Percentiles rank a stretch among this genome's conserved stretches.
These are phyloP conservation scores for Ophiognomonia clavigignenti-juglandacearum DNA, from an alignment of 2,329 filamentous ascomycete species.

Conservation along the genomic window DNA sequence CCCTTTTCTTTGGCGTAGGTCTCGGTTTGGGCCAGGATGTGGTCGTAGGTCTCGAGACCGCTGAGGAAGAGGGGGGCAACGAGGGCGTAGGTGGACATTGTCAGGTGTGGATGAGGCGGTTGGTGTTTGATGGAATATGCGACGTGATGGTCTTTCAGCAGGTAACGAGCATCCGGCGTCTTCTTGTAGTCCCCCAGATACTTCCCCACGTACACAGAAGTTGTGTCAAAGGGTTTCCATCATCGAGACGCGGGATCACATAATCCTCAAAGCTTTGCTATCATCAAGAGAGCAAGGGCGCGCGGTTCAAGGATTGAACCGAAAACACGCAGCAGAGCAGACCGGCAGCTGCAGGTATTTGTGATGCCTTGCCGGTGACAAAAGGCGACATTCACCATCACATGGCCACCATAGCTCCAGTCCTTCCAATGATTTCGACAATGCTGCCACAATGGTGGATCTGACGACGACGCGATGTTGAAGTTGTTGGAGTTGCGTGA, in stretches of 20 bases:
- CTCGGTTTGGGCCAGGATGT: conserved; percentile 25
- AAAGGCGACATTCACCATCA: too few species aligned
- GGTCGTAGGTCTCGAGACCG: conserved; percentile 25
- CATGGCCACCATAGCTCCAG: too few species aligned
- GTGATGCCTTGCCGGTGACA: too few species aligned
- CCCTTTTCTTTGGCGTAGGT: conserved; percentile 23
- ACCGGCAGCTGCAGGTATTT: too few species aligned
- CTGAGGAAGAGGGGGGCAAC: conserved; percentile 24
- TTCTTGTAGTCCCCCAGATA: too few species aligned
- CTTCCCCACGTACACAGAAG: background rate
- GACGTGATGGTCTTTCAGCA: too few species aligned
- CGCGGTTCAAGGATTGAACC: too few species aligned
- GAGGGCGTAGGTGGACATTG: conserved; percentile 24
- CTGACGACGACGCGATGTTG: background rate
- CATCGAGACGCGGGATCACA: conserved; percentile 3
- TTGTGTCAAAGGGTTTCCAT: background rate
- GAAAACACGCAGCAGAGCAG: too few species aligned
- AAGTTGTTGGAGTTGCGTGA: conserved; percentile 3
- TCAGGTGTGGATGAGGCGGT: background rate
- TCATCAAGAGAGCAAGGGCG: too few species aligned
- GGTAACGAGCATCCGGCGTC: too few species aligned
- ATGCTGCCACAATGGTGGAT: too few species aligned
- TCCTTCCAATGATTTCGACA: background rate
- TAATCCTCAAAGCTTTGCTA: background rate
- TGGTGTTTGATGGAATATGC: background rate